Percentiles rank a stretch among this genome's conserved stretches.
Evolutionary conservation across 331 rosid species (phyloP).

Genomic region (Acacia pycnantha): DNA sequence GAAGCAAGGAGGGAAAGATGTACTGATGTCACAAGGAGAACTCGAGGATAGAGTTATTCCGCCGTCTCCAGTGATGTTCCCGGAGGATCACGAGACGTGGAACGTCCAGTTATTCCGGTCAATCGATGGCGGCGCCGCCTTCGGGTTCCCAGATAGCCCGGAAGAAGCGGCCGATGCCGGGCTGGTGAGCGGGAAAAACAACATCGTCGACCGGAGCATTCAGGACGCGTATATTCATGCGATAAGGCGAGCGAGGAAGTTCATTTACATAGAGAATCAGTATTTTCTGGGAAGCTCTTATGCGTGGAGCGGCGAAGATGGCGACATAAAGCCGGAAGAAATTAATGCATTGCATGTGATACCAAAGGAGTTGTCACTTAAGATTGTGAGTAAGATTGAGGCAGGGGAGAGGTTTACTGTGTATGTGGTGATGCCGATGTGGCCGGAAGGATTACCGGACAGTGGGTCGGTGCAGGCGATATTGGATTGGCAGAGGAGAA

Average conservation of each 20-base stretch:
- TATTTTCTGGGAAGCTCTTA: constrained; percentile 89
- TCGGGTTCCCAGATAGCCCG: constrained; percentile 87
- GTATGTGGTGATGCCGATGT: constrained; percentile 86
- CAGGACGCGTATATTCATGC: constrained; percentile 96
- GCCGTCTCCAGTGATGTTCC: constrained; percentile 83
- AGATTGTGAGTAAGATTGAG: constrained; percentile 77
- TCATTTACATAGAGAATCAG: constrained; percentile 91
- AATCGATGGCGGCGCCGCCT: constrained; percentile 94
- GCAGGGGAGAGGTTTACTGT: constrained; percentile 84
- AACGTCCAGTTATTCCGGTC: constrained; percentile 89
- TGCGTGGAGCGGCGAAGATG: constrained; percentile 57
- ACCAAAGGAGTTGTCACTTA: constrained; percentile 88
- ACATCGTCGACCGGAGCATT: constrained; percentile 80
- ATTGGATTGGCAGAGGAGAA: constrained; percentile 95
- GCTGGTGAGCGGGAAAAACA: constrained; percentile 89
- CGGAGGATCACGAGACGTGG: constrained; percentile 82
- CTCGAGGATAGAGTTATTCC: constrained; percentile 63
- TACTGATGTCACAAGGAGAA: constrained; percentile 61
- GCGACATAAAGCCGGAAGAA: constrained; percentile 67
- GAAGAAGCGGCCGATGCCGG: constrained; percentile 82
- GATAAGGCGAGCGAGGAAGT: constrained; percentile 83
- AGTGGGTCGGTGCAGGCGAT: constrained; percentile 92
- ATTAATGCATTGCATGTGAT: constrained; percentile 78
- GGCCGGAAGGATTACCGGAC: constrained; percentile 94
- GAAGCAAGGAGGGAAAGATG: constrained; percentile 91